Percentiles rank a stretch among this genome's conserved stretches.
Conservation (phyloP, 257 asterid species). For the Craterostigma plantagineum region DNA sequence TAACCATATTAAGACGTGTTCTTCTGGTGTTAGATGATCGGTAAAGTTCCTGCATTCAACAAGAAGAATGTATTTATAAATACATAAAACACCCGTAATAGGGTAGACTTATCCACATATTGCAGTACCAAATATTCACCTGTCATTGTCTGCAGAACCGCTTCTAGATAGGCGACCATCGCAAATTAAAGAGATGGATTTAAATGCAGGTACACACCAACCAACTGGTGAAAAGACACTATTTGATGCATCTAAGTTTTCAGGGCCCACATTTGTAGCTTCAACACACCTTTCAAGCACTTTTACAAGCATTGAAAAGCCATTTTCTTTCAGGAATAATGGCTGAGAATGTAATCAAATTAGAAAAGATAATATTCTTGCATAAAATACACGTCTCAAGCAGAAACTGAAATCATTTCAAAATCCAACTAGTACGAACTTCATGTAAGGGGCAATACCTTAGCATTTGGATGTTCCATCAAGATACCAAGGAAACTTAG, state of each 20-base stretch:
- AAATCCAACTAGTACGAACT: neutral
- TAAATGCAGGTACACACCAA: slow-evolving; percentile 59
- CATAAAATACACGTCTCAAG: neutral
- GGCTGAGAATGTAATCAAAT: slow-evolving; percentile 25
- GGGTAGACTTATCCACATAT: slow-evolving; percentile 5
- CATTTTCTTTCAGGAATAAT: slow-evolving; percentile 54
- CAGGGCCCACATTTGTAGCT: slow-evolving; percentile 27
- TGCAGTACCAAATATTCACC: slow-evolving; percentile 39
- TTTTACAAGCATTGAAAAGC: slow-evolving; percentile 37
- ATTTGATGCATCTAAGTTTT: slow-evolving; percentile 15
- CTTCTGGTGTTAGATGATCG: slow-evolving; percentile 37
- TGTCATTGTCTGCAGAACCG: slow-evolving; percentile 25
- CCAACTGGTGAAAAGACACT: slow-evolving; percentile 26
- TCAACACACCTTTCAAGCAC: slow-evolving; percentile 55
- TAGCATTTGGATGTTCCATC: slow-evolving; percentile 84
- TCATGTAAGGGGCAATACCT: slow-evolving; percentile 31
- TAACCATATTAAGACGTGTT: slow-evolving; percentile 25
- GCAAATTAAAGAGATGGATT: slow-evolving; percentile 40
- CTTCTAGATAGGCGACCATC: slow-evolving; percentile 27
- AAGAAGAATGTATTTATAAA: slow-evolving; percentile 7
- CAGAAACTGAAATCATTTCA: neutral
- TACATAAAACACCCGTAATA: neutral
- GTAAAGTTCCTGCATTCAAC: slow-evolving; percentile 27
- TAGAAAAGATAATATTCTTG: slow-evolving; percentile 10
- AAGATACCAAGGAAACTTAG: slow-evolving; percentile 59